Evolutionary conservation across 345 rosid genomes (phyloP).

Genomic region (Rhizophora apiculata): DNA sequence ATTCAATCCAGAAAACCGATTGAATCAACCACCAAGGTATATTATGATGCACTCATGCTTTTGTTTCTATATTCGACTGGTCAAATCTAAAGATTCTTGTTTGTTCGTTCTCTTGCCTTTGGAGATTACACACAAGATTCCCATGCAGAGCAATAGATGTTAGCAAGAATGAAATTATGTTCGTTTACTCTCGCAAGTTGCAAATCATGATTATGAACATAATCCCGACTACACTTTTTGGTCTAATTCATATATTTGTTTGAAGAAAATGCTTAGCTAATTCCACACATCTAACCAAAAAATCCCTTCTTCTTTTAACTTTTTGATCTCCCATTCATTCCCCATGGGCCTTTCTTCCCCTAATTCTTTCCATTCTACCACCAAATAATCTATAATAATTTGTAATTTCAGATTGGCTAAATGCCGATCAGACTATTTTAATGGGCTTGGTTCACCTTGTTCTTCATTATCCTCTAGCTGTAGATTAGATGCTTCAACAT

Average conservation of each 20-base stretch:
- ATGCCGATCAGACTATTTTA: neutral
- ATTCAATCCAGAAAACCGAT: constrained; percentile 38
- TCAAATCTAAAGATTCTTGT: no score
- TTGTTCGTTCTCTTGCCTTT: no score
- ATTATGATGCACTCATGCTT: neutral
- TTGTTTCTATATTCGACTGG: no score
- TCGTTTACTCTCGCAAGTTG: neutral
- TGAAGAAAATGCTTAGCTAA: no score
- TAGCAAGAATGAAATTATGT: neutral
- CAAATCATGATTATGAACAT: neutral
- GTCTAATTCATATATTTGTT: neutral
- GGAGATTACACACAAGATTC: no score
- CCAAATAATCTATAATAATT: no score
- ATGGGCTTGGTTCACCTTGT: neutral
- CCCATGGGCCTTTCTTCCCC: no score
- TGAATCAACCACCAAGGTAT: constrained; percentile 40
- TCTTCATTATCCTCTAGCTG: neutral
- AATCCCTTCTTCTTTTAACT: no score
- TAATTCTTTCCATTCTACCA: no score
- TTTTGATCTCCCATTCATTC: no score
- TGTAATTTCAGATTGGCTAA: neutral
- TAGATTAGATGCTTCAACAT: neutral
- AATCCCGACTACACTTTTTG: neutral
- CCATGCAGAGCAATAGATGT: neutral
- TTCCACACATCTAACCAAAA: no score